Conservation (phyloP, 2,329 filamentous ascomycete genomes). For the Parasarocladium wereldwijsianum region DNA sequence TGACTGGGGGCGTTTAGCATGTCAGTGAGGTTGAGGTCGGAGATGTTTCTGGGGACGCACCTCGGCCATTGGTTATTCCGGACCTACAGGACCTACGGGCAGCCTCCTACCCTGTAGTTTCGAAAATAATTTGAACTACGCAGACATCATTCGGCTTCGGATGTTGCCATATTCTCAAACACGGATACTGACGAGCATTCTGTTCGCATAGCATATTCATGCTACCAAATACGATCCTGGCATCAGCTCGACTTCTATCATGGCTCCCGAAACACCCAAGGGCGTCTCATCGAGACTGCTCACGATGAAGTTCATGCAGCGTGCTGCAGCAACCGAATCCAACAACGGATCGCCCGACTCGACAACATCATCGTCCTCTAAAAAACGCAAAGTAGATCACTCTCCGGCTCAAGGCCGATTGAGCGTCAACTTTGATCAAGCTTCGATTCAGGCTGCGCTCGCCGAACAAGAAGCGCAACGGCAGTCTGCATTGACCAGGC, state of each 20-base stretch:
- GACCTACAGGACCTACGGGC: too few species aligned
- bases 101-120: too few species aligned
- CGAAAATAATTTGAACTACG: too few species aligned
- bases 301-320: constrained; percentile 97
- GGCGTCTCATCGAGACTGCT: constrained; percentile 76
- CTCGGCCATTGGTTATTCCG: too few species aligned
- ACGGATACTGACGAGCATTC: too few species aligned
- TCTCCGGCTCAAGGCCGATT: constrained; percentile 20
- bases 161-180: too few species aligned
- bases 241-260: constrained; percentile 12
- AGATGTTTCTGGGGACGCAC: too few species aligned
- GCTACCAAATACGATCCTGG: too few species aligned
- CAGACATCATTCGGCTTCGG: too few species aligned
- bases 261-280: constrained; percentile 40
- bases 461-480: constrained; percentile 53
- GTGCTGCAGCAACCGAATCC: constrained; percentile 51
- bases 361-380: constrained; percentile 39
- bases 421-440: constrained; percentile 33
- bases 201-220: too few species aligned
- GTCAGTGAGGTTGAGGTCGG: too few species aligned
- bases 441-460: constrained; percentile 46
- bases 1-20: too few species aligned
- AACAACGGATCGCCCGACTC: constrained; percentile 27
- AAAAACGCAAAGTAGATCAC: constrained; percentile 43
- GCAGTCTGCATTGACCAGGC: constrained; percentile 43